Base-by-base conservation (phyloP, 1,139 yeast genomes). In the Trichomonascaceae sp. region DNA sequence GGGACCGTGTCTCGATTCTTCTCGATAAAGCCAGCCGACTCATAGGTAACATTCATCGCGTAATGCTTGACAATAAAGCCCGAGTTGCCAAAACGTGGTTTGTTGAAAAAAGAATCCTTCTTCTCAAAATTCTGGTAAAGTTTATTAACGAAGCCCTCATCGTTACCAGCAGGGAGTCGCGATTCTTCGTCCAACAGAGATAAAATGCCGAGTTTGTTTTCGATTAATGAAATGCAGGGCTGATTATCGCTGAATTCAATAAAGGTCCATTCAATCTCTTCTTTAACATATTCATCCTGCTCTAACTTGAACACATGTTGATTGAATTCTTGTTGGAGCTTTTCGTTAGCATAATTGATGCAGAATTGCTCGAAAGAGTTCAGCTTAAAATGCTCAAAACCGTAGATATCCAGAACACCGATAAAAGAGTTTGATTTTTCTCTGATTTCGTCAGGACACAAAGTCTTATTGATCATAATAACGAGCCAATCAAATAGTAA, bases 321-420 rank as follows among this genome's bases (percentile, higher is more conserved):
- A 67, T 91, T 93, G 71, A 93, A 93, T 69, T 91, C 98, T 72
- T 93, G 99, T 72, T 93, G 99, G 63, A 93, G 78, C 72, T 93
- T 93, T 74, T 93, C 99, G 71, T 93, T 93, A 51, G 99, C 98
- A 70, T 93, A 93, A 69, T 93, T 93, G 73, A 93, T 93, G 74
- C 99, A 93, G 72, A 93, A 91, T 70, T 93, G 99, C 73, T 93
- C 99, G 65, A 93, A 93, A 7, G 97, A 90, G 71, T 93, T 93
- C 65, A 80, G 84, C 65, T 89, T 91, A 69, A 93, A 93, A 74
- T 91, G 97, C 71, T 93, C 99, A 69, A 93, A 93, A 45, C 99
- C 99, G 69, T 91, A 91, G 64, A 93, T 93, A 83, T 93, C 99
- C 66, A 93, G 78, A 32, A 93, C 99, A 70, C 99, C 99, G 67